Evolutionary conservation across 1,284 basidiomycete species (phyloP).

Genomic region (Ceratobasidium sp.): DNA sequence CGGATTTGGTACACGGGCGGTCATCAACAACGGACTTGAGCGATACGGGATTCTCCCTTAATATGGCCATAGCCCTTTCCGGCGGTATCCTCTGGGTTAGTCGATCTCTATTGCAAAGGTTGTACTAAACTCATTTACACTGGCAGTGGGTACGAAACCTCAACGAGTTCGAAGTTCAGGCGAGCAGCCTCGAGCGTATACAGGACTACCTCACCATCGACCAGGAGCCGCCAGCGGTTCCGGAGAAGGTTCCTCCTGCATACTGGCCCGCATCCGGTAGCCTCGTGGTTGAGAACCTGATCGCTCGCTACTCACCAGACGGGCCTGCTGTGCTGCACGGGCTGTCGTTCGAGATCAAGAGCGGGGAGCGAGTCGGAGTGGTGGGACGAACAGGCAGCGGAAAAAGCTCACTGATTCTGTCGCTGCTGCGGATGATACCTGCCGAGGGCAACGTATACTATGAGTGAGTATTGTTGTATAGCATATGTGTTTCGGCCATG

Average conservation of each 20-base stretch:
- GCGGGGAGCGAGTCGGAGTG: constrained; percentile 54
- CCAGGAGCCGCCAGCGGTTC: constrained; percentile 37
- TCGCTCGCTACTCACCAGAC: constrained; percentile 40
- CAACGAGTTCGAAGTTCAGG: constrained; percentile 53
- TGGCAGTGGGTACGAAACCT: constrained; percentile 49
- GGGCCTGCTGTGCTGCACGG: constrained; percentile 51
- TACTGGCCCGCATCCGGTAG: constrained; percentile 44
- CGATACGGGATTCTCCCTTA: constrained; percentile 51
- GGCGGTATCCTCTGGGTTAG: constrained; percentile 46
- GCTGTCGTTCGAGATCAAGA: constrained; percentile 51
- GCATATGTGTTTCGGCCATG: neutral
- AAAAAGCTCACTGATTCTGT: constrained; percentile 54
- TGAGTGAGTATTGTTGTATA: constrained; percentile 46
- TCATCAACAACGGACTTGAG: constrained; percentile 33
- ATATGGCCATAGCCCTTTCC: constrained; percentile 52
- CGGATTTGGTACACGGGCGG: constrained; percentile 33
- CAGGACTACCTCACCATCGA: constrained; percentile 51
- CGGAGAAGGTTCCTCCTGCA: constrained; percentile 41
- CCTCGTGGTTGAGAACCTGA: constrained; percentile 39
- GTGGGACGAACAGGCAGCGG: constrained; percentile 55
- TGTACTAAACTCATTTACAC: too few relatives aligned
- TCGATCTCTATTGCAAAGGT: neutral
- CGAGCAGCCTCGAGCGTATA: constrained; percentile 53
- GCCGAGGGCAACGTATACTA: constrained; percentile 53
- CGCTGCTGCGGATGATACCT: constrained; percentile 53